Base-by-base conservation (phyloP, 2,329 filamentous ascomycete species). In the Coniochaeta sp. region DNA sequence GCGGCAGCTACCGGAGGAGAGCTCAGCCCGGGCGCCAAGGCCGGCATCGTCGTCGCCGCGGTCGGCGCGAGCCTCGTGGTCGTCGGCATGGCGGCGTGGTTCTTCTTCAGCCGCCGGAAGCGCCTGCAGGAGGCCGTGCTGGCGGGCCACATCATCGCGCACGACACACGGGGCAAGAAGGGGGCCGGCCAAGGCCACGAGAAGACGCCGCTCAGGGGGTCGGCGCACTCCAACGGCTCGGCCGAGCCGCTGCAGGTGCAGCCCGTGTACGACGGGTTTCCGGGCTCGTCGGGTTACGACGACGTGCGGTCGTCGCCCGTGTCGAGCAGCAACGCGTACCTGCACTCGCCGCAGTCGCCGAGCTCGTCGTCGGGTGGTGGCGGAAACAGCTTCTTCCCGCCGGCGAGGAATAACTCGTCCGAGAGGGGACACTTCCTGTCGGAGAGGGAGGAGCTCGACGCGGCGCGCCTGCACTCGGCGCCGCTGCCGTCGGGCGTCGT, bases 201-300 rank as follows among this genome's bases (percentile, higher is more conserved):
- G 36, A 65, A 64, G 58, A 22, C 36, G 12, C 47, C 47, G 26
- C 47, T 52, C 47, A 4, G 47, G 47, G 7, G 26, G 26, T n/a
- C 47, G 14, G 12, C 47, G 12, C 47, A 52, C 8, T 66, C 66
- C n/a, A 56, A 56, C n/a, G 34, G n/a, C 22, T 56, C 54, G 2
- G 38, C 22, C 24, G 30, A 56, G 24, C 30, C 54, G 1, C 26
- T 56, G 32, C 50, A 32, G 36, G 62, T 68, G 30, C 65, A 68
- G 38, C 66, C 67, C 0, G 63, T 69, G 36, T 66, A 63, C 32
- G 67, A 69, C 59, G 68, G 67, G 42, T 68, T 62, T 55, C 68
- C 68, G 2, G 67, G 67, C 14, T 69, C 68, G 9, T 65, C 62
- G 59, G 68, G 67, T 10, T 69, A 69, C 55, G 67, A 68, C 32